These are phyloP conservation scores for Torrubiella hemipterigena DNA, from an alignment of 2,329 filamentous ascomycete genomes.

Conservation along the genomic window DNA sequence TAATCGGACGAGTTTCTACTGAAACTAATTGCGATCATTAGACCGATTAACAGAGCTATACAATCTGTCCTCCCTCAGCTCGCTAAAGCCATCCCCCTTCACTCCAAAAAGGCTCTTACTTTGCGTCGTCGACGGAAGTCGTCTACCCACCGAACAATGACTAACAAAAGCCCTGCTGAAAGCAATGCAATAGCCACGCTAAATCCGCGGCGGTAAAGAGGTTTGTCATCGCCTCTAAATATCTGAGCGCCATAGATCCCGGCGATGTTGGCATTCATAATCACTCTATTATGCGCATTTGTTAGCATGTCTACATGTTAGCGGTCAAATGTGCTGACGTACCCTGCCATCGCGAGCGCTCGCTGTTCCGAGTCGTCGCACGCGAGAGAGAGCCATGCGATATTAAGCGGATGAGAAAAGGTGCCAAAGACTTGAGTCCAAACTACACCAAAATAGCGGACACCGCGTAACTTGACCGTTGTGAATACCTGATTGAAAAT, in stretches of 20 bases:
- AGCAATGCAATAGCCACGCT: slow-evolving; percentile 31
- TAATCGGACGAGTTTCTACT: no score
- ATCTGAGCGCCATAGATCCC: slow-evolving; percentile 51
- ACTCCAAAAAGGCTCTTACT: no score
- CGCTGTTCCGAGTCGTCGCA: slow-evolving; percentile 45
- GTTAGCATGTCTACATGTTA: not conserved
- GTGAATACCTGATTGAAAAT: slow-evolving; percentile 42
- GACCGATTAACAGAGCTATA: no score
- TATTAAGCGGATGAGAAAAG: slow-evolving; percentile 44
- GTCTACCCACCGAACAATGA: slow-evolving; percentile 29
- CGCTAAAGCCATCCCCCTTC: no score
- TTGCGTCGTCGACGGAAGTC: no score
- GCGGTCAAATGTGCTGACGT: no score
- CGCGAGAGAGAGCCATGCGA: slow-evolving; percentile 45
- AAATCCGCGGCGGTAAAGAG: slow-evolving; percentile 39
- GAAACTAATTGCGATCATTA: no score
- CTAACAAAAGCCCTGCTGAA: slow-evolving; percentile 26
- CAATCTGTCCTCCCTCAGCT: no score
- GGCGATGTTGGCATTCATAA: slow-evolving; percentile 50
- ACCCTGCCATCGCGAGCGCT: slow-evolving; percentile 47
- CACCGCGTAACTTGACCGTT: slow-evolving; percentile 25
- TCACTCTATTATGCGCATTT: slow-evolving; percentile 28
- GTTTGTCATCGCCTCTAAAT: slow-evolving; percentile 39
- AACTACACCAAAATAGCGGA: slow-evolving; percentile 40
- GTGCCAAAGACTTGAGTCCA: slow-evolving; percentile 44